Evolutionary conservation across 2,329 filamentous ascomycete genomes (phyloP), one percentile per base, ranked within the genome.

Genomic region (Calonectria montana): DNA sequence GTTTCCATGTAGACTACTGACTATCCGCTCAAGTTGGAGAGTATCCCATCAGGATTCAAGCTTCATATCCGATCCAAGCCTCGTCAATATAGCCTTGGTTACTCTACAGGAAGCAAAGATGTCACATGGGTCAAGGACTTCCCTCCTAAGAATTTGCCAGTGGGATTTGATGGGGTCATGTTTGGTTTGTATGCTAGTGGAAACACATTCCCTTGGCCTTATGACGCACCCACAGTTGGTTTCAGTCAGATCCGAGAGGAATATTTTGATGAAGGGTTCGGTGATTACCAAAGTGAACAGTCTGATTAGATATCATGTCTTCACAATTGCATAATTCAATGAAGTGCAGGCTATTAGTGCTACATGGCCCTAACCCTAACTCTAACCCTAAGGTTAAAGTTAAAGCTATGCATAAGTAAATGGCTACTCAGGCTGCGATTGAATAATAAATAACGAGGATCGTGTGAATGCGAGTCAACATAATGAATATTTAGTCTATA

Each of bases 51-150:
- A 4, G 66, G 67, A 13, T 45, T 77, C 2, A 68, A 68, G n/a
- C 37, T 81, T 3, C 71, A 78, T 31, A 75, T 81, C 10, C 70
- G 76, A 9, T 72, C 75, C 25, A 61, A 76, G n/a, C 77, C 78
- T 3, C 43, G 73, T 2, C 64, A 43, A 0, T 81, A 81, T 29
- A 71, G 39, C 3, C 68, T 81, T 2, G 79, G 79, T 15, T 81
- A 78, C 45, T 75, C 73, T 2, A 48, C 72, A 15, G 35, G 66
- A 12, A 57, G 69, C 1, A 47, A 57, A 0, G 47, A 66, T 18
- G 12, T 70, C 1, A 71, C 63, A 27, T 79, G 76, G 75, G 55
- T 76, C 2, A 72, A 75, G 39, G 45, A 63, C 29, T 76, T 78
- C 25, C 65, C 67, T 5, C 59, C 73, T 3, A 63, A 53, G 7